Evolutionary conservation across 495 filamentous ascomycete genomes (phyloP).

Genomic region (Xylaria castorea): DNA sequence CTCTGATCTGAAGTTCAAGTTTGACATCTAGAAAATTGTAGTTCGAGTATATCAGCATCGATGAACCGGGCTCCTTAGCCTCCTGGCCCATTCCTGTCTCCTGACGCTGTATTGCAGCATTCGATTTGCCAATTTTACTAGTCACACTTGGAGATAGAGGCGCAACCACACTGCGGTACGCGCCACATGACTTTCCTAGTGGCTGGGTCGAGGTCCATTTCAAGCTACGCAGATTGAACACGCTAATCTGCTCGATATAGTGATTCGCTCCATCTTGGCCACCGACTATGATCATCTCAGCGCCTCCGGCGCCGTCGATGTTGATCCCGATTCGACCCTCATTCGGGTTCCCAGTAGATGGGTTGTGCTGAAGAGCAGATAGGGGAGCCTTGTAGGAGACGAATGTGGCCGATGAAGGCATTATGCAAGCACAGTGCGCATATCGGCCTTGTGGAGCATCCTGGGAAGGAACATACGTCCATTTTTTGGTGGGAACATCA

Average conservation of each 20-base stretch:
- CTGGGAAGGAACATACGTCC: constrained; percentile 80
- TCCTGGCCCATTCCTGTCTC: constrained; percentile 51
- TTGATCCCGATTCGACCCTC: constrained; percentile 84
- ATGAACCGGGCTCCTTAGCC: constrained; percentile 67
- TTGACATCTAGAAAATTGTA: constrained; percentile 99
- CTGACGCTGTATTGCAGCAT: constrained; percentile 42
- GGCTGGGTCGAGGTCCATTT: constrained; percentile 91
- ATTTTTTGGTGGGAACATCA: constrained; percentile 82
- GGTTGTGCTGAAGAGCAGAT: constrained; percentile 88
- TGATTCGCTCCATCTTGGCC: constrained; percentile 97
- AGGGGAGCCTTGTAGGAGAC: constrained; percentile 81
- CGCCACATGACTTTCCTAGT: constrained; percentile 89
- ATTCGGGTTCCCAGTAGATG: constrained; percentile 76
- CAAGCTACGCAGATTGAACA: constrained; percentile 95
- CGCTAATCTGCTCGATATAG: constrained; percentile 97
- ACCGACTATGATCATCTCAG: constrained; percentile 96
- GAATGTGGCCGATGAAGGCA: constrained; percentile 86
- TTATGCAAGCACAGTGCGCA: constrained; percentile 92
- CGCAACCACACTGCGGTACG: constrained; percentile 93
- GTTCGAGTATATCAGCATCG: constrained; percentile 98
- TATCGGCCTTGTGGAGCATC: constrained; percentile 94
- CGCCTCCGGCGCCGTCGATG: constrained; percentile 88
- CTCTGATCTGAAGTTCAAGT: constrained; percentile 86
- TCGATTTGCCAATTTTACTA: constrained; percentile 70
- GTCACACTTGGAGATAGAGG: constrained; percentile 71